These are phyloP conservation scores for Coniochaeta hoffmannii DNA, from an alignment of 2,329 filamentous ascomycete species.

Conservation along the genomic window DNA sequence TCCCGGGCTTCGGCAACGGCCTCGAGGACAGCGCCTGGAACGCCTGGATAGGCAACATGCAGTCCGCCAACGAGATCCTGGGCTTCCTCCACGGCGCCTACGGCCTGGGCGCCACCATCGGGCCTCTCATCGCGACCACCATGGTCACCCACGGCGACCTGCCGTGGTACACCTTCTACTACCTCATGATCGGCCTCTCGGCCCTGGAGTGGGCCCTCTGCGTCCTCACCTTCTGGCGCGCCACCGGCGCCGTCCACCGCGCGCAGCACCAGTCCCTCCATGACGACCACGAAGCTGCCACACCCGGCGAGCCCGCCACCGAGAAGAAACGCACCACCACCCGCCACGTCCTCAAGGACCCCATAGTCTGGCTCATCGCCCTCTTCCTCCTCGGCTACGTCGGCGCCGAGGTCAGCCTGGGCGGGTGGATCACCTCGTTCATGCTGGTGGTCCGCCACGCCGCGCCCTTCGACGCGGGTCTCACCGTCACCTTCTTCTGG, in stretches of 20 bases:
- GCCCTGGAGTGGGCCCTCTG: conserved; percentile 45
- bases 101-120: conserved; percentile 58
- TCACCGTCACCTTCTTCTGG: conserved; percentile 51
- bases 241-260: conserved; percentile 47
- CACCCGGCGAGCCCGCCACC: background rate
- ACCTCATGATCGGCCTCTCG: conserved; percentile 58
- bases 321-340: conserved; percentile 14
- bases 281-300: conserved; percentile 1
- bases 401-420: conserved; percentile 66
- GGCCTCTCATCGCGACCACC: conserved; percentile 62
- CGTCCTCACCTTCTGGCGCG: conserved; percentile 48
- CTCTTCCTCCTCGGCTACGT: conserved; percentile 71
- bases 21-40: conserved; percentile 51
- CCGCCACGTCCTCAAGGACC: conserved; percentile 33
- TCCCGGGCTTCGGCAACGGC: conserved; percentile 66
- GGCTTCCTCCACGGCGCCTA: conserved; percentile 64
- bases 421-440: conserved; percentile 79
- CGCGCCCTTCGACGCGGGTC: conserved; percentile 59
- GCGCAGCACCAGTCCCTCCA: conserved; percentile 18
- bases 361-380: conserved; percentile 62
- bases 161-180: conserved; percentile 68
- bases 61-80: conserved; percentile 60
- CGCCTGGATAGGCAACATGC: conserved; percentile 56
- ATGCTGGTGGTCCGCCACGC: conserved; percentile 71
- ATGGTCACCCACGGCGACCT: conserved; percentile 57